Evolutionary conservation across 176 grass and related monocot genomes (phyloP).

Genomic region (Phoenix dactylifera): DNA sequence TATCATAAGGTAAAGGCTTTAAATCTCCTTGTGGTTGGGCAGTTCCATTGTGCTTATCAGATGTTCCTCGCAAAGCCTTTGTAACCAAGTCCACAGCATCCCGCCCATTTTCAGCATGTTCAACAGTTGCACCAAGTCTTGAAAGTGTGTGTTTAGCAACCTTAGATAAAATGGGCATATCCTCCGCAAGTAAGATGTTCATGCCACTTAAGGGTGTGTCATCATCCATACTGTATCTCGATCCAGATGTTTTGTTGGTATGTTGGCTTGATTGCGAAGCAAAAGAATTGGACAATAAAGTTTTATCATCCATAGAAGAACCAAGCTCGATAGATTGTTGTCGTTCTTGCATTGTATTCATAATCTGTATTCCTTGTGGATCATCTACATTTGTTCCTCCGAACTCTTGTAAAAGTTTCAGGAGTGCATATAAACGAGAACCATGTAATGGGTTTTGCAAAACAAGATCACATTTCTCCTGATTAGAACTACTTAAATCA

Average conservation of each 20-base stretch:
- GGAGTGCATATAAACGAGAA: constrained; percentile 32
- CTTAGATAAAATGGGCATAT: constrained; percentile 24
- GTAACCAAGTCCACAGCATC: constrained; percentile 40
- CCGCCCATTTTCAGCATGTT: constrained; percentile 32
- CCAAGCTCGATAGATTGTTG: no score
- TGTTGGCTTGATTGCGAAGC: no score
- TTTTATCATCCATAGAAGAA: no score
- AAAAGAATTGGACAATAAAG: no score
- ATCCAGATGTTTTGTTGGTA: no score
- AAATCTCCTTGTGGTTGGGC: constrained; percentile 4
- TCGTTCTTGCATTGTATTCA: no score
- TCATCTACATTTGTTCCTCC: constrained; percentile 2
- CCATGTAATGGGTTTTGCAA: constrained; percentile 67
- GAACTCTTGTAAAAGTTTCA: constrained; percentile 28
- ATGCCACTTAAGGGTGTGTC: constrained; percentile 42
- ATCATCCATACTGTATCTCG: not conserved
- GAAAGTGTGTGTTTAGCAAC: constrained; percentile 33
- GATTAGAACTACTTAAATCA: constrained; percentile 24
- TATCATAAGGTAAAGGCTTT: constrained; percentile 23
- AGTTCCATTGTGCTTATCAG: not conserved
- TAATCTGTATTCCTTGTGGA: not conserved
- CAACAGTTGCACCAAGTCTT: constrained; percentile 47
- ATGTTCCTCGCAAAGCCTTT: constrained; percentile 27
- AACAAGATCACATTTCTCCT: constrained; percentile 25
- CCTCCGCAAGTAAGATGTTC: constrained; percentile 50